A percentile compares a stretch with the other conserved stretches of the same genome.
phyloP scores from a whole-genome alignment of 2,329 filamentous ascomycete genomes.

The Aspergillus sp. region DNA sequence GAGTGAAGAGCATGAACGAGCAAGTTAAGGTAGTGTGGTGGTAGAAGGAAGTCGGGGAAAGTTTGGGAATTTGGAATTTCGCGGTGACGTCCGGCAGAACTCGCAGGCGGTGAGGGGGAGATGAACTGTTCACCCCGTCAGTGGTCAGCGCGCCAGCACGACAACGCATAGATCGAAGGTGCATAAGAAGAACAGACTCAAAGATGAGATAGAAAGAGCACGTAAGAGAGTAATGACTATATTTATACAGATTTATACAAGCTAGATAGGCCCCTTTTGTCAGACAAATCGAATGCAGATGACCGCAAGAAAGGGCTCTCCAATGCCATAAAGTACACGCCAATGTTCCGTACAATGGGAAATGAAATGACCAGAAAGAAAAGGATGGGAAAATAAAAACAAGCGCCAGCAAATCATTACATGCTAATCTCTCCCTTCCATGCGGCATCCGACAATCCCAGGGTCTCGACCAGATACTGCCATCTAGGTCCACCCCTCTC shows the following conservation, averaged over 20 bases:
- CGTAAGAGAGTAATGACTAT: not conserved
- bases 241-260: conserved; percentile 11
- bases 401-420: conserved; percentile 41
- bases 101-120: conserved; percentile 13
- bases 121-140: not conserved
- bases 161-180: not conserved
- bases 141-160: not conserved
- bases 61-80: conserved; percentile 14
- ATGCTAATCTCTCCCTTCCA: conserved; percentile 88
- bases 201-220: not conserved
- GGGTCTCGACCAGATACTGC: conserved; percentile 77
- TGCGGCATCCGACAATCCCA: conserved; percentile 83
- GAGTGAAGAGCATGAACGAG: not conserved
- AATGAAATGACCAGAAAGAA: conserved; percentile 1
- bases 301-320: not conserved
- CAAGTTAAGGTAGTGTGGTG: not conserved
- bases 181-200: not conserved
- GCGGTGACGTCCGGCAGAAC: conserved; percentile 18
- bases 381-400: conserved; percentile 6
- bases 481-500: conserved; percentile 90
- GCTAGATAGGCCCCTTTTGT: conserved; percentile 1
- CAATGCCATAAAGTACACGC: conserved; percentile 18
- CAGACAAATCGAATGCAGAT: not conserved
- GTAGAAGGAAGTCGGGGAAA: not conserved
- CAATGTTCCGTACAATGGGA: conserved; percentile 8